Evolutionary conservation across 73 alveolate genomes (phyloP).

Genomic region (Stentor roeselii): DNA sequence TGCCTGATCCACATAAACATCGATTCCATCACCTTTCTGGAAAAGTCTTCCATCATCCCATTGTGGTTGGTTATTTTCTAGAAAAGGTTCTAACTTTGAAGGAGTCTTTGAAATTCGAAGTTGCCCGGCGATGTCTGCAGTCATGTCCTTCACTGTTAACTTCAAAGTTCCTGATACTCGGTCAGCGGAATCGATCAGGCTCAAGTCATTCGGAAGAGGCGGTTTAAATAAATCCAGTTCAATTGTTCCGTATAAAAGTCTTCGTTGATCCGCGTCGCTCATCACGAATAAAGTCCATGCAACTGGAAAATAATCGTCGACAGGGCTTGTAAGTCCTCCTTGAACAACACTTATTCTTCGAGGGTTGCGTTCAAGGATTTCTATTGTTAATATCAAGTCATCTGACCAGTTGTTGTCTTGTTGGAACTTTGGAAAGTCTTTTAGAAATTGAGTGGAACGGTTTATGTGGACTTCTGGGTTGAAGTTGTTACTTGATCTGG

Average conservation of each 20-base stretch:
- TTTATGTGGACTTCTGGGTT: not conserved
- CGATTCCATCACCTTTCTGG: conserved; percentile 74
- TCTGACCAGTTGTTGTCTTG: not conserved
- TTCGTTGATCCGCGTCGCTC: not conserved
- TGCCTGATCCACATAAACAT: conserved; percentile 77
- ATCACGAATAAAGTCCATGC: not conserved
- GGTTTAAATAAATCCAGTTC: not conserved
- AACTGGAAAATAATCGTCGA: not conserved
- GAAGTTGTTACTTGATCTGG: not conserved
- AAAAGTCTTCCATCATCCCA: conserved; percentile 36
- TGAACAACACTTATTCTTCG: not conserved
- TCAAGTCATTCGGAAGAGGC: not conserved
- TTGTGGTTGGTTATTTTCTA: conserved; percentile 16
- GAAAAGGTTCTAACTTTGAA: not conserved
- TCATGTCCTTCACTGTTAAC: not conserved
- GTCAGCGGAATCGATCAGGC: not conserved
- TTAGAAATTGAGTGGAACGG: not conserved
- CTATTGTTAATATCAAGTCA: not conserved
- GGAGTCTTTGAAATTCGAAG: not conserved
- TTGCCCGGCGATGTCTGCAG: not conserved
- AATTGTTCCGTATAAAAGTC: not conserved
- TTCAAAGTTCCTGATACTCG: not conserved
- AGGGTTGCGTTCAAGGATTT: not conserved
- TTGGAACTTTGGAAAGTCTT: not conserved
- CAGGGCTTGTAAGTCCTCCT: conserved; percentile 1